Base-by-base conservation (phyloP, 768 basidiomycete species). In the Phanerochaete carnosa region DNA sequence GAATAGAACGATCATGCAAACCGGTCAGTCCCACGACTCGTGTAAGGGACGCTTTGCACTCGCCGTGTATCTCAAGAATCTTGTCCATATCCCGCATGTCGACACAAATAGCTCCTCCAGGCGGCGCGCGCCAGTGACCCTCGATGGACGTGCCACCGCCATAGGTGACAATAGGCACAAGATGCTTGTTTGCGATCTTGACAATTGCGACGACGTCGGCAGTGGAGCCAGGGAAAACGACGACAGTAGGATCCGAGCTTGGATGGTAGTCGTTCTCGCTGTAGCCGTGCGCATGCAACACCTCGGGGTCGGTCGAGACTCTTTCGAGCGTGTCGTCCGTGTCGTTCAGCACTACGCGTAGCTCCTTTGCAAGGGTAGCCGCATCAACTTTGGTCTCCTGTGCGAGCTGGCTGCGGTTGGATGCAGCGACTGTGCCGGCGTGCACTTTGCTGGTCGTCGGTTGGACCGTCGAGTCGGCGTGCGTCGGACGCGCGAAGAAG, bases 91-190 rank as follows among this genome's bases (percentile, higher is more conserved):
- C 74, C 12, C 83, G 82, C 65, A 89, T 69, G 59, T 89, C 86
- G 22, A 89, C 68, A 55, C 86, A 88, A 64, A 90, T 87, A 29
- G 83, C 83, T 11, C 87, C 87, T 6, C 50, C 59, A 0, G 66
- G 45, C 15, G 60, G 62, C 29, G 89, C 90, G 51, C 84, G 83
- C 62, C 88, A 92, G 74, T 96, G 92, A 0, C 93, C 93, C 70
- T 96, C 94, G 15, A 95, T 78, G 67, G 87, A 89, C 0, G 93
- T 96, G 12, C 90, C 94, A 1, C 93, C 94, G 51, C 89, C 86
- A 67, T 88, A 95, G 2, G 93, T 85, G 16, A 85, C 85, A 29
- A 96, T 79, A 2, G 95, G 94, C 32, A 96, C 77, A 50, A 78
- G 78, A 70, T 86, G 88, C 69, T 86, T 86, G 47, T 82, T 78